Evolutionary conservation across 805 yeast species (phyloP).

Genomic region (Starmera amethionina): DNA sequence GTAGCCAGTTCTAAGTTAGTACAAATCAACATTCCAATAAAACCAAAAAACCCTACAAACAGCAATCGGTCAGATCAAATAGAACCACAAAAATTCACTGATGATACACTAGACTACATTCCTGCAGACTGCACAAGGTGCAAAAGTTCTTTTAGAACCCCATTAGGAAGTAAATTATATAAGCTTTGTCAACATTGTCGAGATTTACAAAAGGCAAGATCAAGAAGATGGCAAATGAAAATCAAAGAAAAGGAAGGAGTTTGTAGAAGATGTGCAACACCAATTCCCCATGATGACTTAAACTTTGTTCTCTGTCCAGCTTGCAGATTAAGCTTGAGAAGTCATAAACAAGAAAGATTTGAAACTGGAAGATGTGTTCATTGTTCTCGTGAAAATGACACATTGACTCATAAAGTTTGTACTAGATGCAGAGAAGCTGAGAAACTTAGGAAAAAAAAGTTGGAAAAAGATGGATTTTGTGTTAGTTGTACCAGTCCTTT

Average conservation of each 20-base stretch:
- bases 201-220: constrained; percentile 50
- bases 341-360: constrained; percentile 47
- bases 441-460: constrained; percentile 41
- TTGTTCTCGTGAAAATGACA: constrained; percentile 48
- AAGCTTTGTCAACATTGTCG: constrained; percentile 59
- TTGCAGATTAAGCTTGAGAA: constrained; percentile 45
- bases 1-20: not conserved
- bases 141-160: constrained; percentile 46
- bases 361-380: constrained; percentile 61
- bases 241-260: constrained; percentile 53
- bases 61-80: too few species aligned
- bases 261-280: constrained; percentile 54
- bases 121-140: constrained; percentile 41
- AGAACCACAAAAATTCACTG: not conserved
- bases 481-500: constrained; percentile 50
- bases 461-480: constrained; percentile 51
- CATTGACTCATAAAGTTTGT: constrained; percentile 50
- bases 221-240: constrained; percentile 54
- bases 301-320: constrained; percentile 50
- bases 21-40: not conserved
- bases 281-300: constrained; percentile 38
- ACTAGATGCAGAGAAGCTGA: constrained; percentile 54
- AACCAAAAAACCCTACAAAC: too few species aligned
- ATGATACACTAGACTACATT: not conserved
- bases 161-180: constrained; percentile 25